These are phyloP conservation scores for Moricandia arvensis DNA, from an alignment of 345 rosid species.

Conservation along the genomic window DNA sequence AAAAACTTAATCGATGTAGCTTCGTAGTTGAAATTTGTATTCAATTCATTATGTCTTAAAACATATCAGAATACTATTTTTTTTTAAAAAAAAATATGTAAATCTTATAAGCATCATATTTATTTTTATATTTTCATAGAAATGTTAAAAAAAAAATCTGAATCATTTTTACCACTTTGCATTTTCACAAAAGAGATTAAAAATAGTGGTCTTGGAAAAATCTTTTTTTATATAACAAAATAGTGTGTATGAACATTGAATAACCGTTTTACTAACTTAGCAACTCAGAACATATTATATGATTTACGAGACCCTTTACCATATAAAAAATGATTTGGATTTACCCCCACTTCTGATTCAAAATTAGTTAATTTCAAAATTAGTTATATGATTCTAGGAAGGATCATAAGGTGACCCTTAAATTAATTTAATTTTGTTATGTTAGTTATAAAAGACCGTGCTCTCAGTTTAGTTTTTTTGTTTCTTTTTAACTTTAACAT, in stretches of 20 bases:
- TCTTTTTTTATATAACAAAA: background rate
- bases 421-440: too few species aligned
- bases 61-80: background rate
- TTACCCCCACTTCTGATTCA: too few species aligned
- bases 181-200: background rate
- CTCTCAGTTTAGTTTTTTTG: background rate
- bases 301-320: too few species aligned
- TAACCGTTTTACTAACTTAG: too few species aligned
- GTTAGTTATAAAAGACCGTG: too few species aligned
- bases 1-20: background rate
- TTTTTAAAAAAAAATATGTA: background rate
- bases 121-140: background rate
- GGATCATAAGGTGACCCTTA: too few species aligned
- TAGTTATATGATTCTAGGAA: too few species aligned
- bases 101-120: background rate
- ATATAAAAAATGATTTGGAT: too few species aligned
- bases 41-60: background rate
- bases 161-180: background rate
- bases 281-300: too few species aligned
- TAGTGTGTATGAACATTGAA: background rate
- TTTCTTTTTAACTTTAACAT: too few species aligned
- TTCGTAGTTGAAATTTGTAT: background rate
- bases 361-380: too few species aligned
- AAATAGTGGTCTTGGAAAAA: too few species aligned
- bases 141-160: background rate